Evolutionary conservation across 2,329 filamentous ascomycete genomes (phyloP), one percentile per base, ranked within the genome.

Genomic region (Diplodia corticola): DNA sequence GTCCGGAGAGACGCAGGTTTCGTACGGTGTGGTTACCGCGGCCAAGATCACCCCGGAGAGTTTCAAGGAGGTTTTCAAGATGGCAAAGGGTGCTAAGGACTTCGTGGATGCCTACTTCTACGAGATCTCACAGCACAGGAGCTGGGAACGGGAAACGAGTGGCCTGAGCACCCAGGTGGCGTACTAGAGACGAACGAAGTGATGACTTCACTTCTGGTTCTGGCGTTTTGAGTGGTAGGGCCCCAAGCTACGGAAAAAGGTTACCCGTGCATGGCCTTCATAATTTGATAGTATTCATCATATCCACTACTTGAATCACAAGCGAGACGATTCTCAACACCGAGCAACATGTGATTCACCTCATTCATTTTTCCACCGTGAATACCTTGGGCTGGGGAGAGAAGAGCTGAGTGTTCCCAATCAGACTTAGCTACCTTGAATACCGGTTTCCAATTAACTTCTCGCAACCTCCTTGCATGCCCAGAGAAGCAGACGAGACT

Each of bases 21-120:
- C 85, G 69, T 95, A 92, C 70, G 91, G 91, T 59, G 90, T 96
- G 1, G 88, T 94, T 0, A 94, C 91, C 0, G 82, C 89, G 13
- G 80, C 78, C 17, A 77, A 82, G 64, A 72, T 80, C 4, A 77
- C 83, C 26, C 82, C 88, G 0, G 82, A 86, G 22, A 85, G 83
- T 67, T 80, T 92, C 70, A 86, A 81, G 70, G 87, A 91, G 71
- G 82, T 83, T 0, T 73, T 91, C 3, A 79, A 84, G 66, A 88
- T 93, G 69, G 83, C 83, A 0, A 91, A 89, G 80, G 88, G 86
- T 13, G 87, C 87, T 0, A 87, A 82, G 71, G 85, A 87, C 57
- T 94, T 95, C 75, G 71, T 92, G 66, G 87, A 89, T 70, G 85
- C 87, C 70, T 93, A 92, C 79, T 86, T 88, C 53, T 89, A 83